phyloP scores from a whole-genome alignment of 768 basidiomycete species.

The Suillus spraguei region DNA sequence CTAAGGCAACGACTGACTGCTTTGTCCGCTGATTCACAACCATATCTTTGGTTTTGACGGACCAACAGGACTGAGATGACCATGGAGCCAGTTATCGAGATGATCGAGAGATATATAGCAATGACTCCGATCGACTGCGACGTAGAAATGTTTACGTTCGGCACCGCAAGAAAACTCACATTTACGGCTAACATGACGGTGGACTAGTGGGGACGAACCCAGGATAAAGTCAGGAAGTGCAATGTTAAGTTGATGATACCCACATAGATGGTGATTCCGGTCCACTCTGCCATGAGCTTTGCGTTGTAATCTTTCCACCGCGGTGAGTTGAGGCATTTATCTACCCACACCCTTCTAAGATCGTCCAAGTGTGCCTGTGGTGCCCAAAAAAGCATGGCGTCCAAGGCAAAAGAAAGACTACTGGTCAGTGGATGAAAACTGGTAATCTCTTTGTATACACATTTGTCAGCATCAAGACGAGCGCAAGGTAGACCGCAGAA shows the following conservation, averaged over 20 bases:
- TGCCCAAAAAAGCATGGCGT: constrained; percentile 11
- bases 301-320: constrained; percentile 26
- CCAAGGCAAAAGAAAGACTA: constrained; percentile 7
- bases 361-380: constrained; percentile 35
- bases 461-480: constrained; percentile 47
- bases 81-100: constrained; percentile 15
- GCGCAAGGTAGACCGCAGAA: constrained; percentile 49
- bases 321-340: constrained; percentile 8
- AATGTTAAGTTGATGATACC: neutral
- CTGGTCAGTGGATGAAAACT: constrained; percentile 2
- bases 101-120: constrained; percentile 14
- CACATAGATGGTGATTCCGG: constrained; percentile 17
- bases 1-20: constrained; percentile 34
- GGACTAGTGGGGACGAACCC: constrained; percentile 19
- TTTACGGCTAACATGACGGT: constrained; percentile 38
- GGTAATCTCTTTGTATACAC: constrained; percentile 29
- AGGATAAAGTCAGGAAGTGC: neutral
- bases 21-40: constrained; percentile 33
- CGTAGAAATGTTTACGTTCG: constrained; percentile 29
- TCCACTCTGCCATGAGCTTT: constrained; percentile 20
- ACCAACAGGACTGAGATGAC: constrained; percentile 16
- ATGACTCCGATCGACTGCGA: constrained; percentile 5
- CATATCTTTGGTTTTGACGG: constrained; percentile 36
- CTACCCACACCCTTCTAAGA: constrained; percentile 14
- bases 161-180: constrained; percentile 38